Percentiles rank a stretch among this genome's conserved stretches.
Conservation (phyloP, 2,329 filamentous ascomycete genomes). For the Apiospora kogelbergensis region DNA sequence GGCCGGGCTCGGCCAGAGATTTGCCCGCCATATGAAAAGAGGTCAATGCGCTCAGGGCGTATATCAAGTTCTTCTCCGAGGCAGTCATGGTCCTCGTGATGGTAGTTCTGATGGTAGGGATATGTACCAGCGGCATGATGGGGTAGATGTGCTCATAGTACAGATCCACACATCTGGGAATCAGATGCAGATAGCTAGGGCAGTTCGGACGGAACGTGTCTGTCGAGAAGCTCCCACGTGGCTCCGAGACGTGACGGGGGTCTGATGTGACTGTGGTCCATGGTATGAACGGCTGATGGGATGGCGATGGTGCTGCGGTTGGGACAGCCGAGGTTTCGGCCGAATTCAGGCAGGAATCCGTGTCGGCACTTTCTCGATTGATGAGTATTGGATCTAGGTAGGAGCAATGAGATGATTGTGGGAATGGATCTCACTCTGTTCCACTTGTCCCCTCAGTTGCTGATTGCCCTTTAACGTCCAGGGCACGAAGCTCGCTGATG, state of each 20-base stretch:
- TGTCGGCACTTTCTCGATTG: slow-evolving; percentile 11
- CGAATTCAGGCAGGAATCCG: slow-evolving; percentile 10
- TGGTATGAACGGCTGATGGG: slow-evolving; percentile 26
- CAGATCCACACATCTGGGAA: slow-evolving; percentile 58
- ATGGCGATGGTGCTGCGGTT: slow-evolving; percentile 21
- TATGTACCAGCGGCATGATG: slow-evolving; percentile 62
- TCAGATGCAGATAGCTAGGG: slow-evolving; percentile 45
- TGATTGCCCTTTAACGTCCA: slow-evolving; percentile 43
- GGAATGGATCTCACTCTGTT: slow-evolving; percentile 14
- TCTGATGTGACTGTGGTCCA: slow-evolving; percentile 32
- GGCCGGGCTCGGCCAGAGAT: slow-evolving; percentile 36
- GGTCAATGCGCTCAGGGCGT: slow-evolving; percentile 58
- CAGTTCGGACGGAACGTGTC: slow-evolving; percentile 42
- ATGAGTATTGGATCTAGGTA: neutral
- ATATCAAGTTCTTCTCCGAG: slow-evolving; percentile 45
- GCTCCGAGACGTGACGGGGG: slow-evolving; percentile 33
- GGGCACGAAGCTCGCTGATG: slow-evolving; percentile 58
- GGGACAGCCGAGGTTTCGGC: slow-evolving; percentile 9
- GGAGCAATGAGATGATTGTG: neutral
- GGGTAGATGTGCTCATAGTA: slow-evolving; percentile 64
- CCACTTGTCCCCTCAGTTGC: slow-evolving; percentile 9
- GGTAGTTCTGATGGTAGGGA: slow-evolving; percentile 53
- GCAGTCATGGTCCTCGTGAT: slow-evolving; percentile 39
- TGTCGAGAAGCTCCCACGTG: slow-evolving; percentile 38
- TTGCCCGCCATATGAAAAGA: slow-evolving; percentile 50